Conservation (phyloP, 2,329 filamentous ascomycete genomes). For the Mycocentrospora acerina region DNA sequence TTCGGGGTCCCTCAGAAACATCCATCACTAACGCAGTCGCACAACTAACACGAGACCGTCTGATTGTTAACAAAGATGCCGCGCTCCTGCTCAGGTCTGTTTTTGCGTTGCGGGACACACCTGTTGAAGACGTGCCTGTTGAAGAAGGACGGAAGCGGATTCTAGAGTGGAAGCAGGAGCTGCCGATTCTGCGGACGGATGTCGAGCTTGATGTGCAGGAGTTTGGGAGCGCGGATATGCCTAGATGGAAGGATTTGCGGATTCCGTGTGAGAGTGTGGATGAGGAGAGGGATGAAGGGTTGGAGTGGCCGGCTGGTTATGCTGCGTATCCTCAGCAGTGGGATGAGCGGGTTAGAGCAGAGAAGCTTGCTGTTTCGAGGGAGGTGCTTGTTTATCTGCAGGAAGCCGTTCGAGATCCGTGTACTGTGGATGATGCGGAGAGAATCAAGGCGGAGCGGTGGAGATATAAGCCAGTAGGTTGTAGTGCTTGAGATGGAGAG, state of each 20-base stretch:
- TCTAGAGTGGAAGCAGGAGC: constrained; percentile 45
- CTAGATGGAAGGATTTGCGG: constrained; percentile 30
- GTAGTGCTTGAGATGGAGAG: background rate
- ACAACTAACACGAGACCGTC: constrained; percentile 27
- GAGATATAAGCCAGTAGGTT: constrained; percentile 25
- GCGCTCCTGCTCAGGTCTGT: constrained; percentile 29
- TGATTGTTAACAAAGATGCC: constrained; percentile 31
- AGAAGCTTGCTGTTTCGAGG: constrained; percentile 43
- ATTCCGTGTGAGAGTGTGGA: constrained; percentile 39
- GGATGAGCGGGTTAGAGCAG: constrained; percentile 24
- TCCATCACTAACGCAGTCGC: constrained; percentile 11
- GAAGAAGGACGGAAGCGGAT: constrained; percentile 16
- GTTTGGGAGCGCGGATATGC: constrained; percentile 34
- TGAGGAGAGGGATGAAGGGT: constrained; percentile 46
- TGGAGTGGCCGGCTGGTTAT: constrained; percentile 45
- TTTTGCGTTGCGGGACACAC: constrained; percentile 6
- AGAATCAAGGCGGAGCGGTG: constrained; percentile 15
- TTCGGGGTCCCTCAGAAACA: constrained; percentile 19
- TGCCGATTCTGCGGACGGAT: constrained; percentile 50
- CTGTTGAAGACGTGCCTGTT: background rate
- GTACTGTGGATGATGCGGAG: constrained; percentile 21
- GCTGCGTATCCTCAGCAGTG: constrained; percentile 27
- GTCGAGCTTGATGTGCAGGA: constrained; percentile 47
- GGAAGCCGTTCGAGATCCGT: constrained; percentile 28
- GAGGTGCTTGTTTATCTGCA: constrained; percentile 42